phyloP scores from a whole-genome alignment of 805 yeast species.

The Candida fluviatilis region DNA sequence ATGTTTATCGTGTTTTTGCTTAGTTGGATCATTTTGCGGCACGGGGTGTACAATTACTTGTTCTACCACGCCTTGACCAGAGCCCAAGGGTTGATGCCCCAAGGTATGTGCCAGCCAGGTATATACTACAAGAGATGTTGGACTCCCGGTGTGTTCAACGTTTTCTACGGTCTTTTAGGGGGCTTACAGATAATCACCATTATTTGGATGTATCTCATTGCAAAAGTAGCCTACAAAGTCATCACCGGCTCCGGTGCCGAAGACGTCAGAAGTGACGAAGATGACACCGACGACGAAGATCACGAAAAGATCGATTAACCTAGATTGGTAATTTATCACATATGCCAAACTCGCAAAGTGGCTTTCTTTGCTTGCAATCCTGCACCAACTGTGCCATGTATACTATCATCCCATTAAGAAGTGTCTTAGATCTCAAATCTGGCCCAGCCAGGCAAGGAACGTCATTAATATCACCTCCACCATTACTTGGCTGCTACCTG shows the following conservation, averaged over 20 bases:
- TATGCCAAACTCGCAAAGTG: too few species aligned
- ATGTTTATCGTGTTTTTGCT: constrained; percentile 65
- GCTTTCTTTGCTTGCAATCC: too few species aligned
- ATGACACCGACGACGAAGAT: constrained; percentile 45
- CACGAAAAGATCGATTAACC: constrained; percentile 49
- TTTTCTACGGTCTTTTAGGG: constrained; percentile 53
- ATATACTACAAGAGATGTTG: constrained; percentile 43
- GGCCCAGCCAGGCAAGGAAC: too few species aligned
- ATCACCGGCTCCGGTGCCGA: constrained; percentile 74
- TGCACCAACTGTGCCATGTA: too few species aligned
- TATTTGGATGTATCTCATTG: constrained; percentile 73
- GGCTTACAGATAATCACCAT: constrained; percentile 63
- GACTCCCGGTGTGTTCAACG: constrained; percentile 39
- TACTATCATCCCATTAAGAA: too few species aligned
- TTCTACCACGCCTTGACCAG: constrained; percentile 54
- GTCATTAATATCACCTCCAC: too few species aligned
- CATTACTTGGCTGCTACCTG: too few species aligned
- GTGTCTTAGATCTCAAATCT: too few species aligned
- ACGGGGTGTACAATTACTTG: constrained; percentile 66
- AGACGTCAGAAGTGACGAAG: constrained; percentile 82
- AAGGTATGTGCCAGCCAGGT: constrained; percentile 37
- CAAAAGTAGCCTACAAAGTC: constrained; percentile 66
- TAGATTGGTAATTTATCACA: too few species aligned
- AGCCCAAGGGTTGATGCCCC: constrained; percentile 33
- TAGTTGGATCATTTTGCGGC: constrained; percentile 70